Evolutionary conservation across 2,329 filamentous ascomycete species (phyloP), one percentile per base, ranked within the genome.

Genomic region (Xylaria sp.): DNA sequence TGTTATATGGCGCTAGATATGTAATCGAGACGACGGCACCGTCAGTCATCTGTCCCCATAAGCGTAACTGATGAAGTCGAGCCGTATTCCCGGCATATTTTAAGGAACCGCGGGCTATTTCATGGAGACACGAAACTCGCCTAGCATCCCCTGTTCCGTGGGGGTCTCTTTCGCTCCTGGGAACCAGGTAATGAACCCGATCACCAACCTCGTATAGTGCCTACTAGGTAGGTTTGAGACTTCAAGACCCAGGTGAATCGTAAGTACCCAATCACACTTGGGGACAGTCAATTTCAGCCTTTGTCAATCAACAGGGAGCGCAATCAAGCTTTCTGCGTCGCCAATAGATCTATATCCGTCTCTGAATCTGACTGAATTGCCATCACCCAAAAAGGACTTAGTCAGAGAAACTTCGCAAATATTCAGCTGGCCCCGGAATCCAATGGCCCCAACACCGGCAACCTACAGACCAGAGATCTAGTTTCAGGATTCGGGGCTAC

Each of bases 1-100:
- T 46, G 58, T 47, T 52, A 52, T 47, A 63, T 48, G 25, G 40
- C 48, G 40, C 52, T 60, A 47, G 52, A 48, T 44, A n/a, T n/a
- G n/a, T n/a, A 44, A 53, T 54, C 48, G 29, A 49, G 33, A 51
- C 19, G 38, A 17, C 33, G 21, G 31, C n/a, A 33, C 29, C 21
- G 35, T 40, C 23, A 15, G 43, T 43, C 52, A 25, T 10, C 23
- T n/a, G 13, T 27, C 40, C 17, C 49, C 46, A 62, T 49, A 29
- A 54, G 59, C 40, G 13, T 40, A 25, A 40, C 11, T 54, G 6
- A 19, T 35, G 40, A 54, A 29, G 10, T 33, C 25, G 19, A 17
- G 31, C 7, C 7, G 7, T 13, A 7, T 13, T 7, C 7, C 31
- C 31, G 31, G 13, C 13, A 35, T 7, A 35, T 35, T 13, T 35